phyloP scores from a whole-genome alignment of 1,139 yeast genomes.

The Pichia cactophila region DNA sequence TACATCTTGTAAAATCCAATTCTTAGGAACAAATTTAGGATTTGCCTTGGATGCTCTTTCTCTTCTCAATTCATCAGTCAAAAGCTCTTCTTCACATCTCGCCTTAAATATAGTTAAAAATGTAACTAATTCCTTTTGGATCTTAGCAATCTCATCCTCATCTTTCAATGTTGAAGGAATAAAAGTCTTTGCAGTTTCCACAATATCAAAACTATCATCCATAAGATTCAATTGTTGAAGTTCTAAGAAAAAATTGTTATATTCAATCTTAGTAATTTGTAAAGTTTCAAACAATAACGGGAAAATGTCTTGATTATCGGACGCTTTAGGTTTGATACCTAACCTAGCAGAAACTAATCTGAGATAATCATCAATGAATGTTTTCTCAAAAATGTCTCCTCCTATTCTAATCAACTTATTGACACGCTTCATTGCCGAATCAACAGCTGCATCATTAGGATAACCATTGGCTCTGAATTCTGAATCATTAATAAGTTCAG shows the following conservation, averaged over 20 bases:
- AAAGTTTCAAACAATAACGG: constrained; percentile 60
- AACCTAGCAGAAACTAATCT: constrained; percentile 57
- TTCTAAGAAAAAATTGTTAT: constrained; percentile 64
- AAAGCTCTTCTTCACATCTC: constrained; percentile 34
- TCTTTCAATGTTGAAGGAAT: constrained; percentile 22
- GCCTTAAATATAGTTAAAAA: constrained; percentile 39
- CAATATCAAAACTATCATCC: constrained; percentile 28
- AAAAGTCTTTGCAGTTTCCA: constrained; percentile 19
- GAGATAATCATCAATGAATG: constrained; percentile 54
- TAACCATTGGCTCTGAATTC: constrained; percentile 31
- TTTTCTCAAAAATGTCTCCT: constrained; percentile 57
- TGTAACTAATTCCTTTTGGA: constrained; percentile 28
- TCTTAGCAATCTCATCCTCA: constrained; percentile 29
- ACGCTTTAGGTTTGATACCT: constrained; percentile 46
- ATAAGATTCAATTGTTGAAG: constrained; percentile 40
- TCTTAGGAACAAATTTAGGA: constrained; percentile 77
- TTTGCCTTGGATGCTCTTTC: constrained; percentile 43
- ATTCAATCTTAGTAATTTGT: constrained; percentile 60
- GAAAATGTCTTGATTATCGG: constrained; percentile 43
- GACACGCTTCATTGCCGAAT: constrained; percentile 51
- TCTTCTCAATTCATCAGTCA: constrained; percentile 32
- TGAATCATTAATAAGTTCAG: constrained; percentile 38
- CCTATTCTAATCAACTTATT: constrained; percentile 55
- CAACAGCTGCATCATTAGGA: constrained; percentile 40
- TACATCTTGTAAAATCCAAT: constrained; percentile 84